Evolutionary conservation across 495 filamentous ascomycete species (phyloP).

Genomic region (Lasiosphaeriaceae sp.): DNA sequence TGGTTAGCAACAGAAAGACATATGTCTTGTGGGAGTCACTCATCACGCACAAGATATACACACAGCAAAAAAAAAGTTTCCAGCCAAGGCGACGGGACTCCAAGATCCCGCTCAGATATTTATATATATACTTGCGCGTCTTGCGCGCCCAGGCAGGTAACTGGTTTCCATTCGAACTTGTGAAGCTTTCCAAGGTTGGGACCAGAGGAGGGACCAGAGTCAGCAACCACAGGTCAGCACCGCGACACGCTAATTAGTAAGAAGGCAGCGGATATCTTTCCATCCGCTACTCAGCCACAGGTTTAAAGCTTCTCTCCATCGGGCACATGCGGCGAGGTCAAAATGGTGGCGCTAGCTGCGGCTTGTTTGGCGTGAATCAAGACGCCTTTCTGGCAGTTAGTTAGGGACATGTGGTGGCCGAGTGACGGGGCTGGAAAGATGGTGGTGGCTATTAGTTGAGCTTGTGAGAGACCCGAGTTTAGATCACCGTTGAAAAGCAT

Average conservation of each 20-base stretch:
- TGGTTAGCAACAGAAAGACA: no score
- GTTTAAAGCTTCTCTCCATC: neutral
- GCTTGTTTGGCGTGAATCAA: neutral
- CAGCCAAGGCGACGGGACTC: no score
- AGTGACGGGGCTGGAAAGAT: neutral
- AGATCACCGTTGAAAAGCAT: neutral
- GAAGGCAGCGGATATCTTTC: neutral
- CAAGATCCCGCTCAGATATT: no score
- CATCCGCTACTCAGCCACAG: neutral
- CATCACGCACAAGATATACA: no score
- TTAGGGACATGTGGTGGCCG: neutral
- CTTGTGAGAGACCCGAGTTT: neutral
- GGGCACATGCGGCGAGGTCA: neutral
- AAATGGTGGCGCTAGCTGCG: neutral
- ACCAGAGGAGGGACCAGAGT: neutral
- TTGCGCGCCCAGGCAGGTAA: no score
- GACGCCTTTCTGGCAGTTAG: neutral
- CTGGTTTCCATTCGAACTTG: no score
- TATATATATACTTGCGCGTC: no score
- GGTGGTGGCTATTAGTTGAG: neutral
- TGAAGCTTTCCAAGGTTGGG: no score
- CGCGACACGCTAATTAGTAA: neutral
- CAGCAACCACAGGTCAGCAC: neutral
- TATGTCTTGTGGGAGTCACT: no score
- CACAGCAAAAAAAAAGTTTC: no score